Percentiles rank a stretch among this genome's conserved stretches.
Evolutionary conservation across 2,329 filamentous ascomycete genomes (phyloP).

Genomic region (Aspergillus sp.): DNA sequence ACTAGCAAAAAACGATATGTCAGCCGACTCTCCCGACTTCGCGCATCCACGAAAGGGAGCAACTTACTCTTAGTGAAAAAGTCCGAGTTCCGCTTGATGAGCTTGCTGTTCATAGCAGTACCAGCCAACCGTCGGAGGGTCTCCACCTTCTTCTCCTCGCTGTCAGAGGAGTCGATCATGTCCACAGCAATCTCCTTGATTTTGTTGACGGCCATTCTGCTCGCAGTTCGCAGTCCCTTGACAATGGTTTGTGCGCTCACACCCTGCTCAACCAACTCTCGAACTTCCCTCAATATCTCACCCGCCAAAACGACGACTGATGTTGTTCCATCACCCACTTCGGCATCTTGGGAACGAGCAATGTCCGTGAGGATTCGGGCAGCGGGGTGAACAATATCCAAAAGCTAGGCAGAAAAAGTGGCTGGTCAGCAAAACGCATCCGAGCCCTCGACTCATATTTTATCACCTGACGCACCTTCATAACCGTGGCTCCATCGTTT

Average conservation of each 20-base stretch:
- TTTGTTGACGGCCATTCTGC: slow-evolving; percentile 93
- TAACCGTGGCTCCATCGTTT: slow-evolving; percentile 97
- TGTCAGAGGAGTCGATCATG: slow-evolving; percentile 69
- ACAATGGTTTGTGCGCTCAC: slow-evolving; percentile 97
- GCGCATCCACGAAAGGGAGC: background rate
- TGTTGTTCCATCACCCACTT: slow-evolving; percentile 97
- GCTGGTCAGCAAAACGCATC: slow-evolving; percentile 13
- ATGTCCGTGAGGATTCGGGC: slow-evolving; percentile 98
- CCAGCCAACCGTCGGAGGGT: slow-evolving; percentile 87
- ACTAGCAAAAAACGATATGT: slow-evolving; percentile 58
- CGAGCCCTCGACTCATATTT: background rate
- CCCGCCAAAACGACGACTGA: slow-evolving; percentile 97
- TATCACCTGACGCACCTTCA: slow-evolving; percentile 71
- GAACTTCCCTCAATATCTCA: slow-evolving; percentile 95
- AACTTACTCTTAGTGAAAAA: slow-evolving; percentile 93
- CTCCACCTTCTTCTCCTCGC: slow-evolving; percentile 84
- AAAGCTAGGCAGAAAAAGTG: slow-evolving; percentile 62
- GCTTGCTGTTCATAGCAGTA: slow-evolving; percentile 98
- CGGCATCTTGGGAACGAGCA: slow-evolving; percentile 96
- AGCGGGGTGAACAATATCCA: slow-evolving; percentile 97
- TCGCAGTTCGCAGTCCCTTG: slow-evolving; percentile 89
- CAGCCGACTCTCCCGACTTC: slow-evolving; percentile 16
- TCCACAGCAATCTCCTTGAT: slow-evolving; percentile 92
- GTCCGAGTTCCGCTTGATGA: slow-evolving; percentile 94
- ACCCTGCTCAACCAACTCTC: slow-evolving; percentile 93